phyloP scores from a whole-genome alignment of 2,329 filamentous ascomycete species.

The Ilyonectria robusta region DNA sequence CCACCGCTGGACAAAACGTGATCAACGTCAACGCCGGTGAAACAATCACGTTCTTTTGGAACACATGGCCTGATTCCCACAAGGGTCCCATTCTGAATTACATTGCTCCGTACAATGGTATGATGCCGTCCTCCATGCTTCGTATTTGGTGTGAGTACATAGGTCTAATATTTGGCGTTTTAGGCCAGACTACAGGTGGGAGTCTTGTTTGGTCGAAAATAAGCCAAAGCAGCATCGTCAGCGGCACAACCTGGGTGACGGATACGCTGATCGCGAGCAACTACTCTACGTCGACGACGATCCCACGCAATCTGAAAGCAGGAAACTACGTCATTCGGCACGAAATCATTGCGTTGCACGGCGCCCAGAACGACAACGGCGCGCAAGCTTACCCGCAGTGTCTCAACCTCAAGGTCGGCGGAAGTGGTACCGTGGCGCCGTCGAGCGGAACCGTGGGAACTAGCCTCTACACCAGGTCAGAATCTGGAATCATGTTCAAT shows the following conservation, averaged over 20 bases:
- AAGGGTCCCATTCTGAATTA: constrained; percentile 72
- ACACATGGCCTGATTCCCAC: constrained; percentile 58
- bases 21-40: constrained; percentile 56
- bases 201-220: constrained; percentile 74
- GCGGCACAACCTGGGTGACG: constrained; percentile 52
- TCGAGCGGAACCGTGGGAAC: constrained; percentile 47
- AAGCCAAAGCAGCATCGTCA: constrained; percentile 65
- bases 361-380: constrained; percentile 57
- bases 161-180: not conserved
- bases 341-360: constrained; percentile 65
- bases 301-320: constrained; percentile 51
- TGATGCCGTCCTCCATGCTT: constrained; percentile 41
- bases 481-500: constrained; percentile 49
- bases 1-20: constrained; percentile 52
- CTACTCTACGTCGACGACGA: constrained; percentile 47
- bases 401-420: constrained; percentile 61
- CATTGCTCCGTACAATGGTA: constrained; percentile 70
- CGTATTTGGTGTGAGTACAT: not conserved
- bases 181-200: constrained; percentile 54
- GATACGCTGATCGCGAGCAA: constrained; percentile 59
- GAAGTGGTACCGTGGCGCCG: constrained; percentile 52
- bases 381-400: constrained; percentile 67
- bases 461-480: constrained; percentile 42
- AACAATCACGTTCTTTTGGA: constrained; percentile 57
- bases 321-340: constrained; percentile 63